Percentiles rank a stretch among this genome's conserved stretches.
These are phyloP conservation scores for Lenwebbia sp. DNA, from an alignment of 345 rosid genomes.

Conservation along the genomic window DNA sequence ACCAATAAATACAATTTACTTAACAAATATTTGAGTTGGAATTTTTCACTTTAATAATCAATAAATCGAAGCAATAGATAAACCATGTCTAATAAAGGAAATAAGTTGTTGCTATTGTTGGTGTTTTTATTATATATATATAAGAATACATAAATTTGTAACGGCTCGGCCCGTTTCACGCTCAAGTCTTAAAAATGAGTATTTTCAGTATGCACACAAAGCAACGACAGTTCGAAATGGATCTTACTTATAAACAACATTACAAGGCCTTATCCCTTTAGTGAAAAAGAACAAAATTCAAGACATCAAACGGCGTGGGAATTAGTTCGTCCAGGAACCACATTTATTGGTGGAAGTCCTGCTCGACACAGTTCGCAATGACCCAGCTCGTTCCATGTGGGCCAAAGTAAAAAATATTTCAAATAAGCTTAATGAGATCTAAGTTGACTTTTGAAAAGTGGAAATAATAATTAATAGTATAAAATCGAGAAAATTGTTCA, in stretches of 20 bases:
- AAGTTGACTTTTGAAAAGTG: background rate
- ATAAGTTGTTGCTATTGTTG: too few relatives aligned
- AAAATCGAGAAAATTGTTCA: too few relatives aligned
- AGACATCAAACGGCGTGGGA: too few relatives aligned
- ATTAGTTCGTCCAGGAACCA: background rate
- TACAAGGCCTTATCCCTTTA: background rate
- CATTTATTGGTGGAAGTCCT: background rate
- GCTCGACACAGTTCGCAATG: background rate
- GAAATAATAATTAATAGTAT: background rate
- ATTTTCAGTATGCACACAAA: too few relatives aligned
- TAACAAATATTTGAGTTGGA: background rate
- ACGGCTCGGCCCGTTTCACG: background rate
- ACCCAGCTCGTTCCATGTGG: background rate
- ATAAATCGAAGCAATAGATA: too few relatives aligned
- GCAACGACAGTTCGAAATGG: fast-evolving
- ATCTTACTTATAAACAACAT: background rate
- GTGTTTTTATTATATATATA: too few relatives aligned
- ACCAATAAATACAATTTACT: background rate
- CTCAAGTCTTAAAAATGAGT: too few relatives aligned
- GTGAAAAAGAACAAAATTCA: too few relatives aligned
- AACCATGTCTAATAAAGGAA: too few relatives aligned
- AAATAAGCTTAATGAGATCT: background rate
- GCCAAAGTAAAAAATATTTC: background rate
- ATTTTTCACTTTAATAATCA: too few relatives aligned
- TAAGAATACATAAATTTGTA: background rate